Evolutionary conservation across 2,329 filamentous ascomycete genomes (phyloP), one percentile per base, ranked within the genome.

Genomic region (Grosmannia clavigera): DNA sequence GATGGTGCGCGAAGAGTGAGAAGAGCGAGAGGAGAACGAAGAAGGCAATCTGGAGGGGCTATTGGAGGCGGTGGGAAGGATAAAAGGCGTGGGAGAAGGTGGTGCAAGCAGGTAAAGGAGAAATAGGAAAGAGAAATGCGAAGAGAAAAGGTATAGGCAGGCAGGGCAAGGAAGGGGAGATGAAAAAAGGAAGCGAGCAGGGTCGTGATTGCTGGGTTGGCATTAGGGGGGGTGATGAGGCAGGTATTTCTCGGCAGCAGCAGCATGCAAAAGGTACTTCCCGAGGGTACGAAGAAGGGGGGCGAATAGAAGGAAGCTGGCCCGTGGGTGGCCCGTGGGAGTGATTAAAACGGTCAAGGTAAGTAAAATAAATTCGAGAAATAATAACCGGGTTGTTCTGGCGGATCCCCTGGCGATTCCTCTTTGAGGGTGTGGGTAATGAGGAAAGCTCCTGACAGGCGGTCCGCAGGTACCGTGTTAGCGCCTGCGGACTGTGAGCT

Each of bases 331-430:
- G 55, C 38, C 38, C 52, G 58, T 35, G 33, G 50, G 31, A 58
- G 58, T 60, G 55, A 53, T 57, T 57, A 54, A 60, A 60, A 60
- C 59, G 59, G 59, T 60, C 54, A 40, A 56, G 54, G 58, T n/a
- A 57, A 57, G 19, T 43, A 57, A 57, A 57, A 57, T 38, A 60
- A 25, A 56, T n/a, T 43, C 52, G 52, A 60, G 55, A 25, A 43
- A 38, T 40, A 50, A 46, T 52, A 57, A 51, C 59, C 55, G 56
- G 33, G 59, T 57, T 57, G 59, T 51, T 55, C 58, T 27, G 59
- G 55, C 46, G 55, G 59, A 27, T 22, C 55, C 56, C 59, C 33
- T 40, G 43, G 31, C 46, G n/a, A 38, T 57, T 33, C 54, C 54
- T 27, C 22, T 43, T 56, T 52, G 14, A 46, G 59, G 38, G 38